Conservation (phyloP, 1,284 basidiomycete species). For the Apiotrichum veenhuisii region DNA sequence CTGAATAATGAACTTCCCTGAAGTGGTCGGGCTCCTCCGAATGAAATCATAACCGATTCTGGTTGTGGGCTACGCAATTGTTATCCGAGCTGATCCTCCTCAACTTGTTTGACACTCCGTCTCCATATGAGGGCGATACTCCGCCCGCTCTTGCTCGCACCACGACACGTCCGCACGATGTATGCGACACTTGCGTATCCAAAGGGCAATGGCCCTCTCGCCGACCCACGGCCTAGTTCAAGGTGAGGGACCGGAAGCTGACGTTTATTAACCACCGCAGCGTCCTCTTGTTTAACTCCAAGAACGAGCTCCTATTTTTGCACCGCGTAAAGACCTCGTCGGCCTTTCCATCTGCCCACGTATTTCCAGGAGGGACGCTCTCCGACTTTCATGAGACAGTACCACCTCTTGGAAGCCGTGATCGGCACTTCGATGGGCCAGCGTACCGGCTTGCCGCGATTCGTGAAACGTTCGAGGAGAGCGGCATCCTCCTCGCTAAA, state of each 20-base stretch:
- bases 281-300: constrained; percentile 14
- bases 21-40: too few species aligned
- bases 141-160: not conserved
- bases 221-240: not conserved
- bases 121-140: not conserved
- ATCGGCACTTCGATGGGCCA: constrained; percentile 11
- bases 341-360: constrained; percentile 14
- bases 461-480: constrained; percentile 23
- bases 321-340: constrained; percentile 16
- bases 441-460: constrained; percentile 14
- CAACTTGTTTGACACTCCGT: not conserved
- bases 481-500: constrained; percentile 16
- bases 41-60: too few species aligned
- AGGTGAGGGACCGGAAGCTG: not conserved
- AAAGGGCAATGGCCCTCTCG: not conserved
- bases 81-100: not conserved
- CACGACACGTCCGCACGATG: not conserved
- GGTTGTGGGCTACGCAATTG: too few species aligned
- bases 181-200: constrained; percentile 3
- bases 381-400: constrained; percentile 13
- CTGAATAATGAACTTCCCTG: too few species aligned
- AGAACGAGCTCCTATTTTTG: constrained; percentile 15
- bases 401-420: not conserved
- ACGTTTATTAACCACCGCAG: constrained; percentile 1
- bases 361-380: constrained; percentile 17